These are phyloP conservation scores for Auriscalpium vulgare DNA, from an alignment of 768 basidiomycete genomes.

Conservation along the genomic window DNA sequence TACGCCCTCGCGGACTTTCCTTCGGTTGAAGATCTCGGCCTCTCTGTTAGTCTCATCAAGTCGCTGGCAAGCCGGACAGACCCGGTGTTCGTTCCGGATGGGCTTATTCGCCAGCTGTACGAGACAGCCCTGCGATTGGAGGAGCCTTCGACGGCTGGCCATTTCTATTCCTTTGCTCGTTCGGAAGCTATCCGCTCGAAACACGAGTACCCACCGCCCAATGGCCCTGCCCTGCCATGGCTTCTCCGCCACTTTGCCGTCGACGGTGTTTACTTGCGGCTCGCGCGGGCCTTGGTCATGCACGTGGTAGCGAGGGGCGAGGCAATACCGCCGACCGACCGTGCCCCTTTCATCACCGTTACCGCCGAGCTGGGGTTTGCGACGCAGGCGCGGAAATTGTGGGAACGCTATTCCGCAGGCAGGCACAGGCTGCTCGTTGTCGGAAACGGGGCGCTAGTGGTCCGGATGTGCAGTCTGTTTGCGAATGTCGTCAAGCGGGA, in stretches of 20 bases:
- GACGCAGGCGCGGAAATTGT: conserved; percentile 41
- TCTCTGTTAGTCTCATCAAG: neutral
- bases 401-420: conserved; percentile 46
- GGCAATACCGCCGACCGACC: conserved; percentile 34
- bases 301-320: conserved; percentile 38
- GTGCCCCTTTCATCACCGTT: conserved; percentile 42
- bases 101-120: neutral
- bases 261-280: conserved; percentile 32
- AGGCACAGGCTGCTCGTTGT: conserved; percentile 32
- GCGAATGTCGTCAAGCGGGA: neutral
- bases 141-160: conserved; percentile 29
- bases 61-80: neutral
- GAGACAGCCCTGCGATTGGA: conserved; percentile 2
- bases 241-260: conserved; percentile 39
- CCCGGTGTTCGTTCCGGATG: neutral
- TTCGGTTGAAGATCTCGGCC: neutral
- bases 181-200: conserved; percentile 21
- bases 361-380: conserved; percentile 41
- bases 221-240: conserved; percentile 38
- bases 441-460: conserved; percentile 35
- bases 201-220: conserved; percentile 45
- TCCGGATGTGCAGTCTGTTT: conserved; percentile 47
- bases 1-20: conserved; percentile 5
- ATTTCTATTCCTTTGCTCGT: conserved; percentile 41
- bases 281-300: conserved; percentile 40